Evolutionary conservation across 495 filamentous ascomycete species (phyloP).

Genomic region (Penicillium tannophilum): DNA sequence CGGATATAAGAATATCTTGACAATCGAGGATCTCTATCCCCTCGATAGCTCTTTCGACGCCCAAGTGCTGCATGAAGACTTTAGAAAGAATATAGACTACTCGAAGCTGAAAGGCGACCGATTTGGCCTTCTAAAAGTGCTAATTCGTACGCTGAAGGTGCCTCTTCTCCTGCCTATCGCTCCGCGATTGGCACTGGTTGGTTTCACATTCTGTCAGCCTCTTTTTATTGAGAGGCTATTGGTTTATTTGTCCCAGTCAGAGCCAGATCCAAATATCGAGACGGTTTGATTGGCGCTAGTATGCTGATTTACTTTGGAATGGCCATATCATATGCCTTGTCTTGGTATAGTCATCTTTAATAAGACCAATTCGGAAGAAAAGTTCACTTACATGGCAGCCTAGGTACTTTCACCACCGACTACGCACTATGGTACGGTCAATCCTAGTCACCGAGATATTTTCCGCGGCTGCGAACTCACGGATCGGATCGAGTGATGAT

Average conservation of each 20-base stretch:
- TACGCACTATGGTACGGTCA: constrained; percentile 39
- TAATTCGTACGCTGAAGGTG: constrained; percentile 26
- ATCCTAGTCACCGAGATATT: constrained; percentile 49
- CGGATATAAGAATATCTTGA: not conserved
- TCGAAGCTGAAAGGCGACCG: not conserved
- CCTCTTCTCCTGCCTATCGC: constrained; percentile 44
- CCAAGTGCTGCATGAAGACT: not conserved
- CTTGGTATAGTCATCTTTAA: constrained; percentile 16
- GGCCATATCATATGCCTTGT: constrained; percentile 47
- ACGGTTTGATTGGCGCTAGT: constrained; percentile 58
- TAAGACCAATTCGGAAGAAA: not conserved
- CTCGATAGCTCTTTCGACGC: not conserved
- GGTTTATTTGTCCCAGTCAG: constrained; percentile 26
- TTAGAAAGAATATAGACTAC: not conserved
- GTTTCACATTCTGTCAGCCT: constrained; percentile 57
- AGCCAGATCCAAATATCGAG: constrained; percentile 25
- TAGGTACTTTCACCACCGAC: not conserved
- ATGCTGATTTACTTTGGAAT: constrained; percentile 56
- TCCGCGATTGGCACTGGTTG: constrained; percentile 52
- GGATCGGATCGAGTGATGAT: constrained; percentile 33
- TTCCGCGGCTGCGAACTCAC: constrained; percentile 21
- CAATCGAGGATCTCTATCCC: not conserved
- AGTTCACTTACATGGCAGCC: not conserved
- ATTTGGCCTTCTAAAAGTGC: constrained; percentile 13
- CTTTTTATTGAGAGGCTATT: constrained; percentile 53